Conservation (phyloP, 805 yeast genomes). For the Candida tibetensis region DNA sequence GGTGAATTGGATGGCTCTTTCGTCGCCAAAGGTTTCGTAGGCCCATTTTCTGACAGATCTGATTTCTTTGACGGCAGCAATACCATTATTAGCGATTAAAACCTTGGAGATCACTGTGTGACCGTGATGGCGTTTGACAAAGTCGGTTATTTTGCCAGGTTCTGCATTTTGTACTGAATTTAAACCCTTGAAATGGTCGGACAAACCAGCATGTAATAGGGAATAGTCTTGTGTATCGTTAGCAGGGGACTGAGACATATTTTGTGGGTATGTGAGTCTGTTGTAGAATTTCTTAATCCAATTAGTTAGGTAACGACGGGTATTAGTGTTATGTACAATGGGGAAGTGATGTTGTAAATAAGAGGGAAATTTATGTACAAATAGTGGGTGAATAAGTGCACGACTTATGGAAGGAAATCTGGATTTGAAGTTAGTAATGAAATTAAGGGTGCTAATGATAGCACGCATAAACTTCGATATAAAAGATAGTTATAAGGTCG, state of each 20-base stretch:
- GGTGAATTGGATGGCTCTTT: conserved; percentile 87
- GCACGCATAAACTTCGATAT: background rate
- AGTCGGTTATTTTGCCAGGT: conserved; percentile 75
- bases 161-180: conserved; percentile 77
- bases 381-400: background rate
- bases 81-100: conserved; percentile 96
- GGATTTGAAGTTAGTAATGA: background rate
- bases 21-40: conserved; percentile 97
- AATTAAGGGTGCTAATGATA: background rate
- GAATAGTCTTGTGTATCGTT: conserved; percentile 19
- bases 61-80: conserved; percentile 98
- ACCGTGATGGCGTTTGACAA: conserved; percentile 82
- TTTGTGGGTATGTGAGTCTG: conserved; percentile 1
- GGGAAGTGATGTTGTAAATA: no score
- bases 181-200: conserved; percentile 77
- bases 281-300: conserved; percentile 2
- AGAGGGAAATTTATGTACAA: background rate
- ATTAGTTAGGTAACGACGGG: background rate
- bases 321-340: background rate
- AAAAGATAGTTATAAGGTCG: no score
- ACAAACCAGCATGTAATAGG: conserved; percentile 40
- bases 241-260: conserved; percentile 6
- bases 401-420: background rate
- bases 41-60: conserved; percentile 98
- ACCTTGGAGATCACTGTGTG: conserved; percentile 91